Percentiles rank a stretch among this genome's conserved stretches.
phyloP scores from a whole-genome alignment of 2,329 filamentous ascomycete genomes.

The Apiospora hydei region DNA sequence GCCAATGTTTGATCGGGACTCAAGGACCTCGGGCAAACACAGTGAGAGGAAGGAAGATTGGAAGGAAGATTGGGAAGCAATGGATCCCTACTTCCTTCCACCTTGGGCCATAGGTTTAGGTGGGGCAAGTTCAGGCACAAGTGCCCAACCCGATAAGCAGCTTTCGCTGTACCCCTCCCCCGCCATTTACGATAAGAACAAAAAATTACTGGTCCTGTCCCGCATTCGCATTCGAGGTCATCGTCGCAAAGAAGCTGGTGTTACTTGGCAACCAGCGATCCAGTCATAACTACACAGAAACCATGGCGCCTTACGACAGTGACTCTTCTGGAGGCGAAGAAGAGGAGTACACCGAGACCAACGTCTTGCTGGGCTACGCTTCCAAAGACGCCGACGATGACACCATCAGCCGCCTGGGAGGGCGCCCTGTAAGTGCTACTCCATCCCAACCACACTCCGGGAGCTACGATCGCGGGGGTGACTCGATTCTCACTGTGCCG shows the following conservation, averaged over 20 bases:
- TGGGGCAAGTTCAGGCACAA: not conserved
- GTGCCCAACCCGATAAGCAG: not conserved
- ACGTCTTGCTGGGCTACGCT: slow-evolving; percentile 89
- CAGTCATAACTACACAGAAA: not conserved
- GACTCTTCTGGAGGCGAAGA: slow-evolving; percentile 77
- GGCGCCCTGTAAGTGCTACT: slow-evolving; percentile 73
- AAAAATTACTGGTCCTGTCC: slow-evolving; percentile 16
- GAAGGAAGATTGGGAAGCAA: too few relatives aligned
- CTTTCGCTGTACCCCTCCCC: slow-evolving; percentile 4
- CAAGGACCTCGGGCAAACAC: not conserved
- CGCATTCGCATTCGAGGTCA: not conserved
- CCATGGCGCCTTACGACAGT: slow-evolving; percentile 72
- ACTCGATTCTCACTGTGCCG: not conserved
- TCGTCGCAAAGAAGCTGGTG: slow-evolving; percentile 1
- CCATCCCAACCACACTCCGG: not conserved
- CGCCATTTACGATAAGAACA: slow-evolving; percentile 11
- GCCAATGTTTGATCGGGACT: not conserved
- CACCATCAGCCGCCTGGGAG: slow-evolving; percentile 86
- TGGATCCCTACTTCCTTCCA: not conserved
- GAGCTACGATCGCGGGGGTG: not conserved
- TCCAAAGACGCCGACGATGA: slow-evolving; percentile 82
- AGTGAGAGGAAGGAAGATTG: not conserved
- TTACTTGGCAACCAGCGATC: not conserved
- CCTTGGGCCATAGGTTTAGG: not conserved
- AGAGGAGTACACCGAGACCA: slow-evolving; percentile 78